Evolutionary conservation across 192 early-diverging fungal species (phyloP).

Genomic region (Coemansia sp.): DNA sequence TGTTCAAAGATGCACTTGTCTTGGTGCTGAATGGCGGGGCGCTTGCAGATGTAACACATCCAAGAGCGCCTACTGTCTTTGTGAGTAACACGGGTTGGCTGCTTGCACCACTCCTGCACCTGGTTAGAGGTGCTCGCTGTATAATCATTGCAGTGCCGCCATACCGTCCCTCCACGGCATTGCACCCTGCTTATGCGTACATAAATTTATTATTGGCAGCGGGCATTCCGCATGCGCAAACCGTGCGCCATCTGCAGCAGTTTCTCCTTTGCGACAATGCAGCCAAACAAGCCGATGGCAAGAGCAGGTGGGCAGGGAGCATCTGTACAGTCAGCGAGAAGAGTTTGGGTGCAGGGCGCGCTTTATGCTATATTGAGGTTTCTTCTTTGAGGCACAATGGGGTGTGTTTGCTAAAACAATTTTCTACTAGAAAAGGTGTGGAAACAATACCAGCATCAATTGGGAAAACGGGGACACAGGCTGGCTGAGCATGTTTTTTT

Average conservation of each 20-base stretch:
- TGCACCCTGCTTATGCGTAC: slow-evolving; percentile 6
- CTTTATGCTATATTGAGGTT: neutral
- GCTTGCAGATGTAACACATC: neutral
- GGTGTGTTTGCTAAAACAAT: neutral
- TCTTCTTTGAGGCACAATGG: slow-evolving; percentile 4
- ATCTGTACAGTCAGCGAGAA: slow-evolving; percentile 6
- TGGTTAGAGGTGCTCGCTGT: slow-evolving; percentile 2
- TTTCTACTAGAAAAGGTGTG: neutral
- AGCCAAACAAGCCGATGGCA: neutral
- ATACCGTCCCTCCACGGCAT: neutral
- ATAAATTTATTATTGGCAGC: slow-evolving; percentile 5
- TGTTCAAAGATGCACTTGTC: slow-evolving; percentile 1
- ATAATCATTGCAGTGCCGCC: neutral
- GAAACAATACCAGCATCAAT: neutral
- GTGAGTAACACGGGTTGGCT: neutral
- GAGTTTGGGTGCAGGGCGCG: neutral
- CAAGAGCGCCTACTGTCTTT: neutral
- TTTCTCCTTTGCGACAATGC: neutral
- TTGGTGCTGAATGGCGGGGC: neutral
- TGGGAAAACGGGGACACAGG: neutral
- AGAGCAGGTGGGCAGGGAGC: neutral
- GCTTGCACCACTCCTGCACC: neutral
- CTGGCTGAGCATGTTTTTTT: neutral
- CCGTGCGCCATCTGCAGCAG: slow-evolving; percentile 8
- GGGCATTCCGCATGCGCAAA: slow-evolving; percentile 5